These are phyloP conservation scores for Fusarium annulatum DNA, from an alignment of 2,329 filamentous ascomycete genomes.

Conservation along the genomic window DNA sequence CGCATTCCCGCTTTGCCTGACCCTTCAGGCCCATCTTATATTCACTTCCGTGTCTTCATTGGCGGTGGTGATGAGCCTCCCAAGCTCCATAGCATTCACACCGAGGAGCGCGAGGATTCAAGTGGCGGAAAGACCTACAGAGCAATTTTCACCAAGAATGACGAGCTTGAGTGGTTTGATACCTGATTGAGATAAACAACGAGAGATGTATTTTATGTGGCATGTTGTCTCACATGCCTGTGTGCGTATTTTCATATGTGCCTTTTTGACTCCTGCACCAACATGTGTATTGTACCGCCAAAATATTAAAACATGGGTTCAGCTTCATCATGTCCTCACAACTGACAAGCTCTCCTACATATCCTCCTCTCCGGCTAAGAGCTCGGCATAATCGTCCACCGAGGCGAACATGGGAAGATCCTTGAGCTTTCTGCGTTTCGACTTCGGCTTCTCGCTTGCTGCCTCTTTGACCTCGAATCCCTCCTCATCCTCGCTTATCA, in stretches of 20 bases:
- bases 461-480: constrained; percentile 72
- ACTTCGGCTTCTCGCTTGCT: constrained; percentile 57
- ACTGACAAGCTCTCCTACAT: constrained; percentile 14
- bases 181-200: constrained; percentile 42
- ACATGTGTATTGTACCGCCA: constrained; percentile 22
- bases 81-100: constrained; percentile 92
- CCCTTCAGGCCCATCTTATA: constrained; percentile 70
- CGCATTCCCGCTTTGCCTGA: constrained; percentile 58
- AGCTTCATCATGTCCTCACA: constrained; percentile 17
- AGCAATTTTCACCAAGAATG: constrained; percentile 90
- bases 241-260: constrained; percentile 13
- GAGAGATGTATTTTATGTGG: constrained; percentile 19
- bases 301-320: constrained; percentile 28
- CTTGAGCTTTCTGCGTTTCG: constrained; percentile 87
- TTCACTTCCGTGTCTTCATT: constrained; percentile 90
- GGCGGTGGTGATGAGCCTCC: constrained; percentile 83
- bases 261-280: constrained; percentile 33
- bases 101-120: constrained; percentile 93
- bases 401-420: constrained; percentile 92
- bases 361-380: constrained; percentile 79
- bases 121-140: constrained; percentile 92
- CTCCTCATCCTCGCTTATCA: constrained; percentile 54
- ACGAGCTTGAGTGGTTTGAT: constrained; percentile 77
- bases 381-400: constrained; percentile 89
- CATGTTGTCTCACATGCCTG: background rate